These are phyloP conservation scores for Auricularia cornea DNA, from an alignment of 768 basidiomycete genomes.

Conservation along the genomic window DNA sequence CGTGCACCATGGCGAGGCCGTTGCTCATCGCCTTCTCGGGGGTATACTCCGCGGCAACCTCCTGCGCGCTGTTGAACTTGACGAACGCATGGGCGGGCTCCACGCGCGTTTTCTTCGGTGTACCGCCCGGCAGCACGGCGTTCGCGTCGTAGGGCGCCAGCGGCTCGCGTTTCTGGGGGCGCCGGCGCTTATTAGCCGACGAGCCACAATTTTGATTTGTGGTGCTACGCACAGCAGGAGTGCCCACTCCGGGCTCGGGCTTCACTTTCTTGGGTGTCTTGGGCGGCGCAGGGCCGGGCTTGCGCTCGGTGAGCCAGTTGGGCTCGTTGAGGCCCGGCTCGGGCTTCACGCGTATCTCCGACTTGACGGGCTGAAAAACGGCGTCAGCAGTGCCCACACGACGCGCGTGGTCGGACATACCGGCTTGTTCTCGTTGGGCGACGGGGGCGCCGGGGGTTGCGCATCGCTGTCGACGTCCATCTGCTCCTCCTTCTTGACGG, in stretches of 20 bases:
- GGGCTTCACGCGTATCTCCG: background rate
- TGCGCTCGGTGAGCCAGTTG: background rate
- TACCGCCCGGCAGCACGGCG: background rate
- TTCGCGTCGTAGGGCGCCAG: background rate
- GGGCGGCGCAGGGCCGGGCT: background rate
- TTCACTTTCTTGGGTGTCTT: background rate
- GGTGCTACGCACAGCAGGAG: background rate
- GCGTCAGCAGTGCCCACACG: background rate
- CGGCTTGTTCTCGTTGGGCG: background rate
- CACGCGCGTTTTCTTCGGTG: background rate
- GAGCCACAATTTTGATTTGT: background rate
- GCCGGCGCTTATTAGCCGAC: background rate
- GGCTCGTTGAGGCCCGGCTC: background rate
- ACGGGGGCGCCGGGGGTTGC: too few relatives aligned
- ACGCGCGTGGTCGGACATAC: background rate
- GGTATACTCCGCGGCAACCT: conserved; percentile 33
- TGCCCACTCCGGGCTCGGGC: background rate
- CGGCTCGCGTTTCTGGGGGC: background rate
- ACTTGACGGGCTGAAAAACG: background rate
- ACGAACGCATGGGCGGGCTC: conserved; percentile 1
- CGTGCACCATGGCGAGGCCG: conserved; percentile 45
- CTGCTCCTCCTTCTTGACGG: too few relatives aligned
- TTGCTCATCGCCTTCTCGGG: conserved; percentile 44
- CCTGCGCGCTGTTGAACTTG: conserved; percentile 27
- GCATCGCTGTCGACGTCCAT: too few relatives aligned